Evolutionary conservation across 495 filamentous ascomycete genomes (phyloP), one percentile per base, ranked within the genome.

Genomic region (Bryoglossum gracile): DNA sequence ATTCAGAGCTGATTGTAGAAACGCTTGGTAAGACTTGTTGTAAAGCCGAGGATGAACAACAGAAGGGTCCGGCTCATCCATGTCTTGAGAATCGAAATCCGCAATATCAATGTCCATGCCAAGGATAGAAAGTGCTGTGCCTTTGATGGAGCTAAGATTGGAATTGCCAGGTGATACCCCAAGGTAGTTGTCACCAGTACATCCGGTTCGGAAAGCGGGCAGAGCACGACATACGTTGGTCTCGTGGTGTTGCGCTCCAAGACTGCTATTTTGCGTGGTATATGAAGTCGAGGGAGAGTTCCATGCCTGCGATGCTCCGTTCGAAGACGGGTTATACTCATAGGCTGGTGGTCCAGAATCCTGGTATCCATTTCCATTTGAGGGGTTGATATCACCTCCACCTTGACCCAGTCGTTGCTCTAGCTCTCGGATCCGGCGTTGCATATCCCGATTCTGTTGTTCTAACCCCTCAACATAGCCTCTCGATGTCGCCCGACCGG

Each of bases 91-190:
- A 23, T 80, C 73, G 56, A 87, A 84, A 30, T 83, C 80, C 2
- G 84, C 77, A 19, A 90, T 69, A 59, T 89, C 83, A 53, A 91
- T 86, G 42, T 84, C 79, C 53, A 84, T 80, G 16, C 85, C 86
- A 35, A 90, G 76, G 38, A 91, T 76, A 2, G 81, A 79, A 40
- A 91, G 65, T 0, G 79, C 77, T 1, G 83, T 87, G 6, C 82
- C 86, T 57, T 83, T 83, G 56, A 88, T 82, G 11, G 81, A 79
- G 66, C 81, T 84, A 3, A 89, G 66, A 36, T 77, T 75, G 3
- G 76, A 73, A 59, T 77, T 78, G n/a, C 79, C 76, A 8, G 76
- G 73, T 8, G 79, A 77, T 21, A 89, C 80, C 18, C 86, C 86
- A 5, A 89, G 72, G 53, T 87, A 86, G 61, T 81, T 82, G 57